phyloP scores from a whole-genome alignment of 140 eudicot genomes.

The Anethum foeniculum region DNA sequence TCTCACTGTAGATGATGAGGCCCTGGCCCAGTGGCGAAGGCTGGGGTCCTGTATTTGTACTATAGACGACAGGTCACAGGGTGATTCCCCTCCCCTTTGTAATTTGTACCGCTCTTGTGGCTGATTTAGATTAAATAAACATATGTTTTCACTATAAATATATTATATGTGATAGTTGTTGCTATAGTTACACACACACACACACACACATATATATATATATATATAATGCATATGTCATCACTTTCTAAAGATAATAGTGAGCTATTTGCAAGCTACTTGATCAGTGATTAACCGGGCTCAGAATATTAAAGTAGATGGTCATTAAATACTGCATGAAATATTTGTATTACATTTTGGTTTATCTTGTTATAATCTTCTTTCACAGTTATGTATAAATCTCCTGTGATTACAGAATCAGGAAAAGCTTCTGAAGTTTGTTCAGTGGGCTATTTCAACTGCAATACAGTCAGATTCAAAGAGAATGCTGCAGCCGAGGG shows the following conservation, averaged over 20 bases:
- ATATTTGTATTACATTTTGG: neutral
- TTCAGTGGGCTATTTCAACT: constrained; percentile 59
- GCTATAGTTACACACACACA: no score
- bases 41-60: no score
- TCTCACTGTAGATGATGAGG: neutral
- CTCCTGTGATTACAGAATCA: constrained; percentile 34
- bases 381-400: neutral
- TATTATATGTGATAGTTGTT: neutral
- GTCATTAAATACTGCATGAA: no score
- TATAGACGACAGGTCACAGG: no score
- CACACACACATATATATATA: neutral
- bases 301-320: neutral
- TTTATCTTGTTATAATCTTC: neutral
- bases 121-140: no score
- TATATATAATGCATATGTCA: neutral
- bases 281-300: neutral
- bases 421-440: constrained; percentile 54
- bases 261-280: neutral
- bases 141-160: neutral
- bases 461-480: constrained; percentile 36
- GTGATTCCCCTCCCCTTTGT: no score
- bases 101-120: no score
- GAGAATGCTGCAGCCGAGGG: constrained; percentile 17
- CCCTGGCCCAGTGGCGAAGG: no score
- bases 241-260: neutral